phyloP scores from a whole-genome alignment of 306 rosid genomes.

The Ziziphus jujuba region DNA sequence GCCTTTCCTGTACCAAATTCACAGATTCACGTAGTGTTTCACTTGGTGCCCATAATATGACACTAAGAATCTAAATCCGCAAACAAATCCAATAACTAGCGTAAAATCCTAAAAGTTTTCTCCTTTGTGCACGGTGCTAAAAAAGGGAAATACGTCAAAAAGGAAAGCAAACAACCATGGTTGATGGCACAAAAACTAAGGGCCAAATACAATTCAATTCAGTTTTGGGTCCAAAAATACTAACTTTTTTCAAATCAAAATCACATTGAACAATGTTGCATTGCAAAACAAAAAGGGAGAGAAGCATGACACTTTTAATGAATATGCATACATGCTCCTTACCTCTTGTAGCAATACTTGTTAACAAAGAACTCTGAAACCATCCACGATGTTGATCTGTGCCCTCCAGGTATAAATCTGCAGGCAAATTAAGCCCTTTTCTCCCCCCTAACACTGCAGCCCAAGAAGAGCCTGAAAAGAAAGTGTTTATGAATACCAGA shows the following conservation, averaged over 20 bases:
- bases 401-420: constrained; percentile 96
- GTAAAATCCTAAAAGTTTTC: neutral
- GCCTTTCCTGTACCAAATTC: constrained; percentile 71
- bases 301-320: neutral
- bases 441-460: constrained; percentile 85
- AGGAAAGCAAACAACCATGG: no score
- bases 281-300: neutral
- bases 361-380: constrained; percentile 97
- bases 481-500: constrained; percentile 20
- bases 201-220: no score
- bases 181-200: no score
- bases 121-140: no score
- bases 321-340: constrained; percentile 21
- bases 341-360: constrained; percentile 94
- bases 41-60: neutral
- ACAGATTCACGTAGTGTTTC: constrained; percentile 25
- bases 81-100: neutral
- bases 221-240: no score
- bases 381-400: constrained; percentile 99
- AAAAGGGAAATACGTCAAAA: no score
- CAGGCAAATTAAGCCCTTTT: constrained; percentile 71
- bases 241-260: no score
- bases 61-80: neutral
- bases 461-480: constrained; percentile 95
- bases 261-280: neutral